Conservation (phyloP, 306 rosid genomes). For the Arachis stenosperma region DNA sequence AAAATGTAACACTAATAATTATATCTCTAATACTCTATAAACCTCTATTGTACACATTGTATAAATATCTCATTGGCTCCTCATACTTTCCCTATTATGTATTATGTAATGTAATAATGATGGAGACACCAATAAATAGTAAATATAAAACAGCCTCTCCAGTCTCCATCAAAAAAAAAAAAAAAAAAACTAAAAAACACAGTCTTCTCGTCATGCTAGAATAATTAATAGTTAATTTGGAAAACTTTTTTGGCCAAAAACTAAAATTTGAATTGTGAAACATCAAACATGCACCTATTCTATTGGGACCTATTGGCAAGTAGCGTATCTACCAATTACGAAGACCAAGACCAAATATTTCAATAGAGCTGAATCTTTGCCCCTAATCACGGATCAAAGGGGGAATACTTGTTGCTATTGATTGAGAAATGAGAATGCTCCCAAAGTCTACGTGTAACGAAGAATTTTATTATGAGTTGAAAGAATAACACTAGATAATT, state of each 20-base stretch:
- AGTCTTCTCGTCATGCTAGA: too few relatives aligned
- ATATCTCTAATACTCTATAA: too few relatives aligned
- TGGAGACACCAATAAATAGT: too few relatives aligned
- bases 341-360: neutral
- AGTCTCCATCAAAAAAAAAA: too few relatives aligned
- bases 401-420: neutral
- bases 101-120: too few relatives aligned
- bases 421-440: neutral
- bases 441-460: neutral
- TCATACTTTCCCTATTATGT: too few relatives aligned
- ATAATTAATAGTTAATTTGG: neutral
- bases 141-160: too few relatives aligned
- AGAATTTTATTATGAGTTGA: neutral
- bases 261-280: neutral
- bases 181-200: too few relatives aligned
- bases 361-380: neutral
- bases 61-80: too few relatives aligned
- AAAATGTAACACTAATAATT: too few relatives aligned
- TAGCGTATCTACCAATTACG: neutral
- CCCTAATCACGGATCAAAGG: neutral
- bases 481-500: too few relatives aligned
- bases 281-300: neutral
- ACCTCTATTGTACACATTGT: too few relatives aligned
- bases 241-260: neutral
- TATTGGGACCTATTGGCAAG: neutral